Evolutionary conservation across 768 basidiomycete species (phyloP).

Genomic region (Lactarius tabidus): DNA sequence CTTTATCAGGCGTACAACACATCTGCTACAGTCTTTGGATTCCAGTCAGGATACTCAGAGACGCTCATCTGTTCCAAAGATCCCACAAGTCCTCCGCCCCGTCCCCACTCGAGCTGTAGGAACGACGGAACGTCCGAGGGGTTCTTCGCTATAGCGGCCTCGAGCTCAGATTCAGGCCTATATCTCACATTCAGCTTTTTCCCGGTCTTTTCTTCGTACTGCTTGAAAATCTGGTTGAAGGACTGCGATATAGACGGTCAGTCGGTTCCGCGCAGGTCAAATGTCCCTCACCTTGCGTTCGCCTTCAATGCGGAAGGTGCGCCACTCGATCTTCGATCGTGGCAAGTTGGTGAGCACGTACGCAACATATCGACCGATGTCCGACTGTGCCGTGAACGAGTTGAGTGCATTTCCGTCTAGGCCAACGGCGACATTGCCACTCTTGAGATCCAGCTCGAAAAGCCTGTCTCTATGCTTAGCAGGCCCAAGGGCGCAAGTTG

Average conservation of each 20-base stretch:
- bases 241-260: conserved; percentile 8
- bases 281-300: conserved; percentile 21
- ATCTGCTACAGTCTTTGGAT: conserved; percentile 19
- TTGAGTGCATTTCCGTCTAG: conserved; percentile 22
- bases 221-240: conserved; percentile 26
- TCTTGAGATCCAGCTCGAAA: conserved; percentile 17
- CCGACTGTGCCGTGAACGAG: conserved; percentile 23
- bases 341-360: conserved; percentile 24
- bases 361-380: conserved; percentile 26
- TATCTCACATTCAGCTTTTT: conserved; percentile 22
- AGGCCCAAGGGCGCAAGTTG: not conserved
- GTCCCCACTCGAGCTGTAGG: conserved; percentile 18
- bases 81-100: conserved; percentile 19
- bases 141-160: conserved; percentile 16
- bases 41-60: conserved; percentile 24
- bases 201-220: conserved; percentile 19
- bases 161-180: conserved; percentile 13
- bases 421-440: conserved; percentile 18
- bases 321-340: conserved; percentile 15
- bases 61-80: conserved; percentile 9
- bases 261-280: not conserved
- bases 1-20: conserved; percentile 1
- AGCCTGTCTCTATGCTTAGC: not conserved
- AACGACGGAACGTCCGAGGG: not conserved
- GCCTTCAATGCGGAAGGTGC: conserved; percentile 22